These are phyloP conservation scores for Xylariomycetidae sp. DNA, from an alignment of 2,329 filamentous ascomycete species.

Conservation along the genomic window DNA sequence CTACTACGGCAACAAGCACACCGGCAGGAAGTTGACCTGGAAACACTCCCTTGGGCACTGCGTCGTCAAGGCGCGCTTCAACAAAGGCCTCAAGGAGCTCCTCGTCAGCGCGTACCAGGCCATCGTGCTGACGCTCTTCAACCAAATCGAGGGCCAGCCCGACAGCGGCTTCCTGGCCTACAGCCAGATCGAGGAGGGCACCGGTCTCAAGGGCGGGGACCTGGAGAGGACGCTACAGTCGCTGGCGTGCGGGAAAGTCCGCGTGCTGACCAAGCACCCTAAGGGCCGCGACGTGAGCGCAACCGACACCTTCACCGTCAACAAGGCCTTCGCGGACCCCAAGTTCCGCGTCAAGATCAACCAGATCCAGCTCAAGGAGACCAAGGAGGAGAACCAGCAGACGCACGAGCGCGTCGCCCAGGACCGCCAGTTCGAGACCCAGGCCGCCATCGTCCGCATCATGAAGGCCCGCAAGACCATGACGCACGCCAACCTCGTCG, in stretches of 20 bases:
- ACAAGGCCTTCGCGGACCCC: constrained; percentile 68
- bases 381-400: constrained; percentile 87
- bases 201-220: constrained; percentile 70
- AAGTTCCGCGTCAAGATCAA: constrained; percentile 97
- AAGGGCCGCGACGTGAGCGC: constrained; percentile 74
- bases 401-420: constrained; percentile 86
- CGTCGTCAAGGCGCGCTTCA: constrained; percentile 75
- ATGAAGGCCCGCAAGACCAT: constrained; percentile 94
- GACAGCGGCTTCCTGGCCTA: constrained; percentile 68
- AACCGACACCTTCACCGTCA: constrained; percentile 82
- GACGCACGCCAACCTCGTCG: constrained; percentile 79
- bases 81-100: constrained; percentile 78
- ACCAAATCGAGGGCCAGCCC: constrained; percentile 50
- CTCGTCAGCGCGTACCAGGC: constrained; percentile 91
- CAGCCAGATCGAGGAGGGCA: constrained; percentile 67
- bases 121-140: constrained; percentile 86
- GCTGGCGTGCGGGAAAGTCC: constrained; percentile 83
- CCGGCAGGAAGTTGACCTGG: constrained; percentile 81
- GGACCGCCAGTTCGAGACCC: constrained; percentile 92
- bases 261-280: constrained; percentile 80
- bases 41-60: constrained; percentile 92
- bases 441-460: constrained; percentile 93
- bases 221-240: constrained; percentile 90
- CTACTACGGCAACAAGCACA: constrained; percentile 88
- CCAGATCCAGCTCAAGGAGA: constrained; percentile 96